These are phyloP conservation scores for Lyophyllum shimeji DNA, from an alignment of 768 basidiomycete genomes.

Conservation along the genomic window DNA sequence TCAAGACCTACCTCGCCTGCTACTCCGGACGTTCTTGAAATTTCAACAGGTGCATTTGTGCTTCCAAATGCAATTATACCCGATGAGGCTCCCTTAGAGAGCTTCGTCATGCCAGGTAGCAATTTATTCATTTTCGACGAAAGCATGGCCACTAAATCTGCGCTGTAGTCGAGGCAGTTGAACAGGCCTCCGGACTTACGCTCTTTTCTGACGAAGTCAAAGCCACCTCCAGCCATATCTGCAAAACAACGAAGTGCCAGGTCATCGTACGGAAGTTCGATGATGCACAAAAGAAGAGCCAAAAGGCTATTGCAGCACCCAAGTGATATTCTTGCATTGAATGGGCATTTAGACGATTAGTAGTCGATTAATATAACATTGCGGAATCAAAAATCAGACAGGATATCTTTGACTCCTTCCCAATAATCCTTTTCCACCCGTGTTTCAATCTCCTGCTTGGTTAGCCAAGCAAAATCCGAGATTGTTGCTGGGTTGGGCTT, in stretches of 20 bases:
- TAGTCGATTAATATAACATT: slow-evolving; percentile 11
- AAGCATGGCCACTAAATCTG: background rate
- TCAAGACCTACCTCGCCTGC: slow-evolving; percentile 73
- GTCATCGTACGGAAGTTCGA: slow-evolving; percentile 89
- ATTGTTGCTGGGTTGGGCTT: slow-evolving; percentile 52
- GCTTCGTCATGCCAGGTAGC: slow-evolving; percentile 80
- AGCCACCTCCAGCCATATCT: slow-evolving; percentile 76
- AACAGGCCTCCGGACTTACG: slow-evolving; percentile 83
- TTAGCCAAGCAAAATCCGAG: slow-evolving; percentile 90
- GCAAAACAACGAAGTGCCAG: slow-evolving; percentile 85
- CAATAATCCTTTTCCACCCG: slow-evolving; percentile 73
- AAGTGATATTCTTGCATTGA: slow-evolving; percentile 24
- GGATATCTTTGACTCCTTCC: slow-evolving; percentile 74
- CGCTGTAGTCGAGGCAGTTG: slow-evolving; percentile 81
- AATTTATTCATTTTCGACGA: slow-evolving; percentile 16
- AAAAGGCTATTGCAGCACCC: slow-evolving; percentile 54
- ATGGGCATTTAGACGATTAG: slow-evolving; percentile 3
- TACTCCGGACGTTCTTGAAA: slow-evolving; percentile 67
- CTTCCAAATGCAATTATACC: slow-evolving; percentile 93
- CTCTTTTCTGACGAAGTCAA: slow-evolving; percentile 87
- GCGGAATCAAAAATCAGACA: slow-evolving; percentile 59
- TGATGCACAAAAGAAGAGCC: slow-evolving; percentile 74
- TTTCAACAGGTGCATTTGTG: slow-evolving; percentile 92
- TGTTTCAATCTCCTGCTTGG: slow-evolving; percentile 83
- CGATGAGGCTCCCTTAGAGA: slow-evolving; percentile 76